Base-by-base conservation (phyloP, 139 green algal species). In the Asterochloris erici region DNA sequence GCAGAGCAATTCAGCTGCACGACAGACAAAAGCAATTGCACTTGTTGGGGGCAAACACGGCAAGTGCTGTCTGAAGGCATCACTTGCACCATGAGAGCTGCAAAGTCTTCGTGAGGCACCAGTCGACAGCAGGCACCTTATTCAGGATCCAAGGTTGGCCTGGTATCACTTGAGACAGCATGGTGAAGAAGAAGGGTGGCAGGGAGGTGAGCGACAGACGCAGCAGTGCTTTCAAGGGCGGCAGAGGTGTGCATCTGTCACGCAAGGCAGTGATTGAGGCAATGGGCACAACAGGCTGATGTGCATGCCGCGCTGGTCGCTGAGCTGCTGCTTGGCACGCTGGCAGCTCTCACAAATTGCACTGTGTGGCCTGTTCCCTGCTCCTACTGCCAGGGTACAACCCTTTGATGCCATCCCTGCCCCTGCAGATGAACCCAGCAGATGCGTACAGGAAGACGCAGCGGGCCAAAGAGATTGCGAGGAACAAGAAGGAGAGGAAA, bases 401-500 rank as follows among this genome's bases (percentile, higher is more conserved):
- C 38, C 38, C 38, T 54, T 6, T 54, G 38, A 54, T 54, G 38
- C 38, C 38, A 54, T 54, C 38, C 38, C 38, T 54, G 6, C 38
- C 38, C 38, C 38, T 54, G 38, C 38, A 54, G 14, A 84, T 92
- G 64, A 92, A 92, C 74, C 89, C 89, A 10, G 85, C 87, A 0
- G 89, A 92, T 85, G 88, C 89, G 12, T 89, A 85, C 38, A 83
- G 88, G 75, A 90, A 89, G 24, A 96, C 96, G 85, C 86, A 96
- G 86, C 87, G 92, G 12, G 91, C 92, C 60, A 95, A 96, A 74
- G 91, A 98, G 86, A 91, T 98, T 28, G 68, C 79, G 19, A 83
- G 93, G 21, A 98, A 98, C 82, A 97, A 96, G 83, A 90, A 95
- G 64, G 95, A 97, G 89, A 86, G 94, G 11, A 91, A 95, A 74